A percentile compares a stretch with the other conserved stretches of the same genome.
These are phyloP conservation scores for Corniculantispora saksenae DNA, from an alignment of 2,329 filamentous ascomycete species.

Conservation along the genomic window DNA sequence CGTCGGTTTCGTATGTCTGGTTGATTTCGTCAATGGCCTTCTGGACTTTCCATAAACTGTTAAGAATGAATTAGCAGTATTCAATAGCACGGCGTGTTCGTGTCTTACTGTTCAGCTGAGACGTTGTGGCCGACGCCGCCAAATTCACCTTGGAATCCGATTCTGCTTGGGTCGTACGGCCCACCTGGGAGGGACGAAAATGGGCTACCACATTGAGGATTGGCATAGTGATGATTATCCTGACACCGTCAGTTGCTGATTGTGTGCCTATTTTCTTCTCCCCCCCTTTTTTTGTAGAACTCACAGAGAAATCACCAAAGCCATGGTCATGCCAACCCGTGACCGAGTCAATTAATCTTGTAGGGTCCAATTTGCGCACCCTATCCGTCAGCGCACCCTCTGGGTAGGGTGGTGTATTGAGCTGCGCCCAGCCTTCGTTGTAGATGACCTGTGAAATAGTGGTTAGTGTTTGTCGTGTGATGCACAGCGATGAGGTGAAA, in stretches of 20 bases:
- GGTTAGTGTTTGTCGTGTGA: not conserved
- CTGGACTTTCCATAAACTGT: conserved; percentile 64
- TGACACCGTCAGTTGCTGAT: conserved; percentile 24
- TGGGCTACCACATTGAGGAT: conserved; percentile 69
- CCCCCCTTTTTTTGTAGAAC: conserved; percentile 11
- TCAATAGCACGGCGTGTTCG: not conserved
- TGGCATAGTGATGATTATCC: conserved; percentile 73
- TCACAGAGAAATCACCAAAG: conserved; percentile 60
- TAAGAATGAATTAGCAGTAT: not conserved
- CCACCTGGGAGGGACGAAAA: conserved; percentile 61
- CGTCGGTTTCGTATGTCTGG: conserved; percentile 67
- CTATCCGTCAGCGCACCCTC: conserved; percentile 58
- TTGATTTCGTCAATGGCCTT: conserved; percentile 61
- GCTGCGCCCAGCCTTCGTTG: conserved; percentile 72
- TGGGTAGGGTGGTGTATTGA: conserved; percentile 48
- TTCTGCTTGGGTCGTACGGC: conserved; percentile 59
- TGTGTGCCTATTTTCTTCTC: too few species aligned
- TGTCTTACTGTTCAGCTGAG: conserved; percentile 57
- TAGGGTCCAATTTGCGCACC: conserved; percentile 60
- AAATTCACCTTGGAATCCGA: conserved; percentile 71
- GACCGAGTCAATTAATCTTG: conserved; percentile 62
- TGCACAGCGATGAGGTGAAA: not conserved
- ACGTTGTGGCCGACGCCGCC: conserved; percentile 69
- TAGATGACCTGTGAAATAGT: conserved; percentile 55
- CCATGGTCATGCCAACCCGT: conserved; percentile 70